A percentile compares a stretch with the other conserved stretches of the same genome.
phyloP scores from a whole-genome alignment of 176 grass and related monocot genomes.

The Cymbopogon citratus region DNA sequence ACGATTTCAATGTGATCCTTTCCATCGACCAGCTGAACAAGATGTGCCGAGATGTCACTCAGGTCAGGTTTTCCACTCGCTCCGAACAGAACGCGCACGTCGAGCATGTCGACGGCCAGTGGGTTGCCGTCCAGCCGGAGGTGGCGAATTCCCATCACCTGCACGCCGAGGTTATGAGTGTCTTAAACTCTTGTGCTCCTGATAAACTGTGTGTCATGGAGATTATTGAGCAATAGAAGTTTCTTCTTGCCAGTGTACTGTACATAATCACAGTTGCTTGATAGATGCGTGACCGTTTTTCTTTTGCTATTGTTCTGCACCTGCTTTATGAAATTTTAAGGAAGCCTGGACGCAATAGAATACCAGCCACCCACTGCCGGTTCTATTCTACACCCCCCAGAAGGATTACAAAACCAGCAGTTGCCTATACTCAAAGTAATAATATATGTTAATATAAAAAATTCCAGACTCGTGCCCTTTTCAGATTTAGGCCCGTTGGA shows the following conservation, averaged over 20 bases:
- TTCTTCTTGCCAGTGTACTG: constrained; percentile 10
- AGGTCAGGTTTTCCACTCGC: constrained; percentile 43
- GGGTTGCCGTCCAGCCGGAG: constrained; percentile 38
- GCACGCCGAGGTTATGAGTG: constrained; percentile 32
- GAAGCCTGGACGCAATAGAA: neutral
- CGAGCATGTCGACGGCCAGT: constrained; percentile 36
- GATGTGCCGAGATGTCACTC: constrained; percentile 56
- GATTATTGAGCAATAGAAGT: constrained; percentile 38
- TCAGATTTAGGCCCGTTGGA: neutral
- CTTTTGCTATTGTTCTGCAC: neutral
- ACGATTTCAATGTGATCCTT: constrained; percentile 56
- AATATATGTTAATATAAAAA: no score
- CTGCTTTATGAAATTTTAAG: neutral
- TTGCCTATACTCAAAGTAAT: no score
- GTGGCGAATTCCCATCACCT: constrained; percentile 45
- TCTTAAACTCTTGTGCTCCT: constrained; percentile 45
- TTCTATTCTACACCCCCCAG: neutral
- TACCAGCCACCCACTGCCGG: neutral
- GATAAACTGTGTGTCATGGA: constrained; percentile 51
- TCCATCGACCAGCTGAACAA: constrained; percentile 63
- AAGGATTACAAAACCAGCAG: no score
- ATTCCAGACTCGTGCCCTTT: neutral
- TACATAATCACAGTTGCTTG: constrained; percentile 10
- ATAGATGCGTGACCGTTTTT: neutral
- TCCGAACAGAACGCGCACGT: constrained; percentile 48